Evolutionary conservation across 2,329 filamentous ascomycete genomes (phyloP).

Genomic region (Chrysoporthe austroafricana): DNA sequence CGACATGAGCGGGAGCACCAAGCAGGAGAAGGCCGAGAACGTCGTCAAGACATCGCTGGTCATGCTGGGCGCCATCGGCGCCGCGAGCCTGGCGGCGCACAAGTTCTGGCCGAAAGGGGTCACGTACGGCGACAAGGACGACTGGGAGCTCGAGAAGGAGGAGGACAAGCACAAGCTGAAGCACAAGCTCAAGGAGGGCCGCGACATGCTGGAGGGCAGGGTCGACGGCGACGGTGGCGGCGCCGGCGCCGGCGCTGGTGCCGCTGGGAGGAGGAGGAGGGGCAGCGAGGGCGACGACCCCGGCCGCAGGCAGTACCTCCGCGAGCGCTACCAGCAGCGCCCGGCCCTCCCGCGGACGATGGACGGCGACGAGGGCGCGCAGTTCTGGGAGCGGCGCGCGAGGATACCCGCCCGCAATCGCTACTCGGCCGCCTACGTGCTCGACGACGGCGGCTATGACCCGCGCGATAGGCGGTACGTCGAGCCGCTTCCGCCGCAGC

Average conservation of each 20-base stretch:
- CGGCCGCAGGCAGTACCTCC: conserved; percentile 7
- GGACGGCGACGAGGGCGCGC: conserved; percentile 9
- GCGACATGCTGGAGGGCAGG: conserved; percentile 12
- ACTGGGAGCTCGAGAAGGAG: conserved; percentile 39
- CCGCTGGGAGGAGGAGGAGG: background rate
- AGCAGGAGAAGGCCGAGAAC: conserved; percentile 31
- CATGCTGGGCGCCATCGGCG: conserved; percentile 44
- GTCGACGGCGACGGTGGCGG: background rate
- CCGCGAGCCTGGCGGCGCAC: conserved; percentile 42
- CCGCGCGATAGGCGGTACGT: background rate
- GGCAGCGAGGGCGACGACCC: conserved; percentile 8
- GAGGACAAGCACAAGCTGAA: conserved; percentile 27
- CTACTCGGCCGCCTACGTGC: background rate
- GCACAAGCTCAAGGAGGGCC: conserved; percentile 28
- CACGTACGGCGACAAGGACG: conserved; percentile 43
- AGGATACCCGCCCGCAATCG: background rate
- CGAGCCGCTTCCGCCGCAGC: background rate
- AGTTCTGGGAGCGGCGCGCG: conserved; percentile 17
- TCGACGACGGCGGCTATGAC: conserved; percentile 7
- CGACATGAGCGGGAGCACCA: conserved; percentile 15
- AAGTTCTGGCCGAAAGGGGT: conserved; percentile 45
- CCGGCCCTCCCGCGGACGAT: conserved; percentile 8
- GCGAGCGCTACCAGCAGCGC: conserved; percentile 6
- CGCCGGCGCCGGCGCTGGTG: background rate
- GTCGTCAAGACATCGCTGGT: conserved; percentile 41